A percentile compares a stretch with the other conserved stretches of the same genome.
Conservation (phyloP, 192 early-diverging fungal genomes). For the Helicostylum pulchrum region DNA sequence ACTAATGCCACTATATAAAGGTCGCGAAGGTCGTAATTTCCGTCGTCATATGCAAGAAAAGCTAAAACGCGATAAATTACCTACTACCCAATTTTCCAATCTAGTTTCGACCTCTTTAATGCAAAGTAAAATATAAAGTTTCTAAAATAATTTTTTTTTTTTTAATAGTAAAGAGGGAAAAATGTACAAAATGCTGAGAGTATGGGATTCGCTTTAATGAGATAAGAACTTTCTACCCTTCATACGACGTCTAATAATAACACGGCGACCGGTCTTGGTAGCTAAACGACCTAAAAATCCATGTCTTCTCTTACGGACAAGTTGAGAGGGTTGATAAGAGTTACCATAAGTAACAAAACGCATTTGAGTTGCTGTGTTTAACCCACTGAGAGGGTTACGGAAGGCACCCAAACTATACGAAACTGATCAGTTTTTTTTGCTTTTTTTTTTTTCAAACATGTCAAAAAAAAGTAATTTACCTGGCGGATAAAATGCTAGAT, state of each 20-base stretch:
- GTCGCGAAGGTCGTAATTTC: constrained; percentile 34
- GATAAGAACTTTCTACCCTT: constrained; percentile 90
- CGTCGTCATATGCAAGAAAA: constrained; percentile 30
- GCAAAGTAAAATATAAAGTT: constrained; percentile 1
- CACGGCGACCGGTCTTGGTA: constrained; percentile 74
- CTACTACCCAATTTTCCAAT: background rate
- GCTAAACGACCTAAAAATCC: constrained; percentile 85
- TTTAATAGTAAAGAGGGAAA: background rate
- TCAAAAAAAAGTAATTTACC: constrained; percentile 12
- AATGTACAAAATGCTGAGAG: background rate
- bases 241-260: constrained; percentile 68
- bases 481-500: constrained; percentile 11
- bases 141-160: background rate
- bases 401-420: background rate
- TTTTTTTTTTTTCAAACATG: no score
- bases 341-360: constrained; percentile 85
- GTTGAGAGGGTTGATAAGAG: constrained; percentile 89
- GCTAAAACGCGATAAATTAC: background rate
- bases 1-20: constrained; percentile 41
- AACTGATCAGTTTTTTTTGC: no score
- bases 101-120: constrained; percentile 1
- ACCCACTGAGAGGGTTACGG: constrained; percentile 1
- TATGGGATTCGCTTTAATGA: constrained; percentile 48
- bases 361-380: constrained; percentile 40
- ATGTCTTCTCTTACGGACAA: constrained; percentile 86